phyloP scores from a whole-genome alignment of 2,329 filamentous ascomycete genomes.

The Pestalotiopsis sp. region DNA sequence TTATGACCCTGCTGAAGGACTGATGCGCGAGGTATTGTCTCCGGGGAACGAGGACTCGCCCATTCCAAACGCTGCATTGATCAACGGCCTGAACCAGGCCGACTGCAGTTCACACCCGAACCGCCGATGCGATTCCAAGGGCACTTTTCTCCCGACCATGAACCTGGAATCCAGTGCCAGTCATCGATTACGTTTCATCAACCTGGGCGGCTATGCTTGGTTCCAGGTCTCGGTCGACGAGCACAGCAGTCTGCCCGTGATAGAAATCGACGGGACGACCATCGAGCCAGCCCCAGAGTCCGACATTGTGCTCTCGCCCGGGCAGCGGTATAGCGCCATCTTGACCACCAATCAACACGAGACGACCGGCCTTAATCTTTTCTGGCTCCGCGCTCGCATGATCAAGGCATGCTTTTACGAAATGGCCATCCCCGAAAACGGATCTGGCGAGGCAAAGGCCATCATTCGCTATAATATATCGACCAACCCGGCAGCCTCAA shows the following conservation, averaged over 20 bases:
- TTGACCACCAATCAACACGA: slow-evolving; percentile 60
- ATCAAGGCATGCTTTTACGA: slow-evolving; percentile 61
- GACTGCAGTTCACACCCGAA: slow-evolving; percentile 38
- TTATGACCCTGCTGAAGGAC: slow-evolving; percentile 50
- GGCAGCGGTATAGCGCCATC: slow-evolving; percentile 71
- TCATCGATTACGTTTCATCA: slow-evolving; percentile 69
- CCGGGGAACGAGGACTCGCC: slow-evolving; percentile 44
- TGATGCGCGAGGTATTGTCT: slow-evolving; percentile 38
- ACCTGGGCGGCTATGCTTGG: slow-evolving; percentile 70
- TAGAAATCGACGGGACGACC: slow-evolving; percentile 71
- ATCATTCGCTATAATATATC: slow-evolving; percentile 45
- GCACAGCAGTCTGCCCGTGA: slow-evolving; percentile 54
- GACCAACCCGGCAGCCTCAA: slow-evolving; percentile 30
- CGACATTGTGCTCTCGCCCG: slow-evolving; percentile 67
- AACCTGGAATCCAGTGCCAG: slow-evolving; percentile 53
- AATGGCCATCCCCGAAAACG: slow-evolving; percentile 43
- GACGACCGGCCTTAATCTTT: slow-evolving; percentile 41
- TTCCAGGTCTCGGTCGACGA: slow-evolving; percentile 73
- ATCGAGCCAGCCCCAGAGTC: slow-evolving; percentile 61
- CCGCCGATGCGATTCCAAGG: slow-evolving; percentile 46
- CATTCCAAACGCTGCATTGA: slow-evolving; percentile 46
- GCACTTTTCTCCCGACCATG: slow-evolving; percentile 40
- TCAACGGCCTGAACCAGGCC: slow-evolving; percentile 44
- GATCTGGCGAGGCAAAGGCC: slow-evolving; percentile 47
- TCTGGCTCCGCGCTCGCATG: slow-evolving; percentile 67